Conservation (phyloP, 805 yeast genomes). For the Pichia exigua region DNA sequence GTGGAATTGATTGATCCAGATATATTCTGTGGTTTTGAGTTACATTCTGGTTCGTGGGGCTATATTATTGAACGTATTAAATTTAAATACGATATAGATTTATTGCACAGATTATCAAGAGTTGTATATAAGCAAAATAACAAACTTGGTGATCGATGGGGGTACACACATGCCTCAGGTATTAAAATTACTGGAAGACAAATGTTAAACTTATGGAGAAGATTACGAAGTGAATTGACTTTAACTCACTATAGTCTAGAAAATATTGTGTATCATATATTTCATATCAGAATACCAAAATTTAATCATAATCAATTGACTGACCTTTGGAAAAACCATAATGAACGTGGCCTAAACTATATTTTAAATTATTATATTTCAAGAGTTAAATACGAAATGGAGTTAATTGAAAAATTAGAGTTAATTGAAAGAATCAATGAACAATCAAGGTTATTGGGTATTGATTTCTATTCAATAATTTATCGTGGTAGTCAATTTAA, state of each 20-base stretch:
- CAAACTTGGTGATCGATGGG: constrained; percentile 67
- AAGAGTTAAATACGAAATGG: constrained; percentile 36
- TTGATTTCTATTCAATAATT: constrained; percentile 81
- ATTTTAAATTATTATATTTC: constrained; percentile 40
- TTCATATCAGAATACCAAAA: constrained; percentile 64
- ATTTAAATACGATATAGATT: constrained; percentile 38
- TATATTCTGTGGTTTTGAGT: constrained; percentile 77
- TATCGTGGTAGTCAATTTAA: constrained; percentile 91
- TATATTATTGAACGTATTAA: constrained; percentile 63
- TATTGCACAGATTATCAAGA: constrained; percentile 56
- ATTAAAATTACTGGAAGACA: constrained; percentile 74
- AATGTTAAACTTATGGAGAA: constrained; percentile 78
- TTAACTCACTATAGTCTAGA: constrained; percentile 69
- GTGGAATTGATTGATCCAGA: constrained; percentile 77
- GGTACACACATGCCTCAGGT: constrained; percentile 68
- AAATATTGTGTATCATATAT: constrained; percentile 58
- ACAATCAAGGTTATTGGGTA: constrained; percentile 77
- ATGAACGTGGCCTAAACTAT: constrained; percentile 22
- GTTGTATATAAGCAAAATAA: constrained; percentile 41
- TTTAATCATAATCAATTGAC: constrained; percentile 44
- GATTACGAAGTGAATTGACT: constrained; percentile 53
- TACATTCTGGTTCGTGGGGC: constrained; percentile 83
- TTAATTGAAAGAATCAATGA: constrained; percentile 65
- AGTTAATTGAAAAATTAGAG: constrained; percentile 54
- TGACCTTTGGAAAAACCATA: constrained; percentile 30